phyloP scores from a whole-genome alignment of 306 rosid genomes.

The Gleditsia sinensis region DNA sequence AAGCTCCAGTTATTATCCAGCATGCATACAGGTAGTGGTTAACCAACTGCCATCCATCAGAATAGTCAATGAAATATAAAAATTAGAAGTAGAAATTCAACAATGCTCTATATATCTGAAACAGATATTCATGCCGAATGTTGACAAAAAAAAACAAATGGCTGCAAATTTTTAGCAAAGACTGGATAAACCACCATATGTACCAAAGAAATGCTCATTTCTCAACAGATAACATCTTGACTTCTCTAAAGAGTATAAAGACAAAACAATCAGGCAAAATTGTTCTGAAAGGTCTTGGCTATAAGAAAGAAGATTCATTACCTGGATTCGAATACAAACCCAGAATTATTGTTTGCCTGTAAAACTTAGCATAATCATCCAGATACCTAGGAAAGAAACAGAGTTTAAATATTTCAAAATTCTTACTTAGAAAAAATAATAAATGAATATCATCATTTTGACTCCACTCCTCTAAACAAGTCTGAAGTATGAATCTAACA shows the following conservation, averaged over 20 bases:
- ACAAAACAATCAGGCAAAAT: background rate
- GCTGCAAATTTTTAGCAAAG: constrained; percentile 21
- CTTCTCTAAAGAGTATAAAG: constrained; percentile 20
- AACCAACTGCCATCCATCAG: constrained; percentile 28
- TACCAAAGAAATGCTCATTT: constrained; percentile 5
- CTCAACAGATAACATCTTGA: constrained; percentile 25
- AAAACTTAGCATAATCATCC: constrained; percentile 70
- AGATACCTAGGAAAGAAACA: constrained; percentile 64
- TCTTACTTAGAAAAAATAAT: background rate
- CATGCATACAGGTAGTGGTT: background rate
- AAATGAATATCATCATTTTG: background rate
- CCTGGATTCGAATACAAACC: constrained; percentile 79
- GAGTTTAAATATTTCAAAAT: constrained; percentile 18
- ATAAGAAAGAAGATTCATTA: constrained; percentile 32
- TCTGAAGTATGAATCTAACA: constrained; percentile 7
- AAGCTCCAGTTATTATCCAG: background rate
- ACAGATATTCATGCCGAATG: constrained; percentile 24
- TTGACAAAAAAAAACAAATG: constrained; percentile 24
- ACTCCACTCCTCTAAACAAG: constrained; percentile 4
- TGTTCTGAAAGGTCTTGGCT: constrained; percentile 1
- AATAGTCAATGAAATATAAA: background rate
- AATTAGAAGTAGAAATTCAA: constrained; percentile 18
- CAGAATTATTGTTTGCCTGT: constrained; percentile 81
- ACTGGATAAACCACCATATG: constrained; percentile 1
- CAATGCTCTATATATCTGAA: constrained; percentile 2